phyloP scores from a whole-genome alignment of 768 basidiomycete species.

The Kwoniella dejecticola region DNA sequence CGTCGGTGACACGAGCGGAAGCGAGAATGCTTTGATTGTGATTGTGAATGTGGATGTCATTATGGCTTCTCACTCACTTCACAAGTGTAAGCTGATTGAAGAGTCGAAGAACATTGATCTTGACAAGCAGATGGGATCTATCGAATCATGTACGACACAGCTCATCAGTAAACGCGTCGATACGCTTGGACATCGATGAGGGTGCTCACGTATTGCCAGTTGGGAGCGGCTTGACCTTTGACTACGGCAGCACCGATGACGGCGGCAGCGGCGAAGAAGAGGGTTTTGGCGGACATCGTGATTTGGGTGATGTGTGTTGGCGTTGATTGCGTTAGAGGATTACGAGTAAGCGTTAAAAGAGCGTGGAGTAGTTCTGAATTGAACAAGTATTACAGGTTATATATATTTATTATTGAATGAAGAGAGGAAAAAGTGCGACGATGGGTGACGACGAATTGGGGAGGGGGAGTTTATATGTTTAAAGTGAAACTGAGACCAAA shows the following conservation, averaged over 20 bases:
- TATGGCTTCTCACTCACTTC: too few species aligned
- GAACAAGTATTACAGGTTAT: background rate
- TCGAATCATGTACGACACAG: background rate
- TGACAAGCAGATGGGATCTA: conserved; percentile 50
- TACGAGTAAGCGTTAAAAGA: conserved; percentile 12
- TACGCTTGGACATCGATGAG: background rate
- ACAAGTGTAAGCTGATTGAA: conserved; percentile 48
- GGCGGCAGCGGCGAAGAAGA: conserved; percentile 38
- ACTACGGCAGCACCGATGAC: conserved; percentile 37
- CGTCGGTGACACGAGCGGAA: too few species aligned
- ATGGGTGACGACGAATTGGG: background rate
- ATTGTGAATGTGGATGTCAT: too few species aligned
- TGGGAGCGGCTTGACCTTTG: conserved; percentile 42
- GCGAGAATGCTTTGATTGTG: too few species aligned
- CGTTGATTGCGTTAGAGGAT: background rate
- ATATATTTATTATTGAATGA: background rate
- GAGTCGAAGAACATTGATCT: conserved; percentile 37
- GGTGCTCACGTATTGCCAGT: conserved; percentile 40
- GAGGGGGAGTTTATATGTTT: background rate
- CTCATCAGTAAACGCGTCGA: background rate
- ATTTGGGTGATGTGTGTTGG: conserved; percentile 2
- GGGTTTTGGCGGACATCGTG: conserved; percentile 37
- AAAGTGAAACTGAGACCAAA: conserved; percentile 2
- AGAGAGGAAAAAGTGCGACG: background rate
- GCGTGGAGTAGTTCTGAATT: conserved; percentile 11